phyloP scores from a whole-genome alignment of 2,329 filamentous ascomycete species.

The Talaromyces rugulosus region DNA sequence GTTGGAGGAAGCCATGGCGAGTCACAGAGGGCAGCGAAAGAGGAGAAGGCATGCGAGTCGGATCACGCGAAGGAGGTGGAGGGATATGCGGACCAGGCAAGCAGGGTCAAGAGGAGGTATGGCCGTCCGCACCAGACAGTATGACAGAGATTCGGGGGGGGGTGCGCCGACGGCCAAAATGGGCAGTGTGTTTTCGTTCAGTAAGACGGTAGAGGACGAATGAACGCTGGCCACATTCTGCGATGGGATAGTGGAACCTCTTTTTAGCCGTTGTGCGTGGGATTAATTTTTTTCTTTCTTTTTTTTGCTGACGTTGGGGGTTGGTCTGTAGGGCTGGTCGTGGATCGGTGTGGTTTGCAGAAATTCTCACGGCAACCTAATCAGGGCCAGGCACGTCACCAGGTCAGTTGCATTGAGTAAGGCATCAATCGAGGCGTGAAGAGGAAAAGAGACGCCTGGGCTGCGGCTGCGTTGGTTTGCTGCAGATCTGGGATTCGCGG shows the following conservation, averaged over 20 bases:
- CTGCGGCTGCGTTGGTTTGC: background rate
- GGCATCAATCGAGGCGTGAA: conserved; percentile 1
- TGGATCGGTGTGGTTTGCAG: conserved; percentile 11
- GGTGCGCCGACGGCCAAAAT: conserved; percentile 11
- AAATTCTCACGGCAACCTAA: conserved; percentile 6
- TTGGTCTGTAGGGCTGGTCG: conserved; percentile 11
- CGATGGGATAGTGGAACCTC: background rate
- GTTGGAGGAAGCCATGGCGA: conserved; percentile 16
- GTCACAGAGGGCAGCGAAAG: conserved; percentile 14
- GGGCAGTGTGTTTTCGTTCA: background rate
- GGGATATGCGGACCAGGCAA: conserved; percentile 1
- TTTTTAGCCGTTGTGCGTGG: background rate
- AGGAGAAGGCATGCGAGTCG: conserved; percentile 29
- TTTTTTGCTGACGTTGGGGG: conserved; percentile 2
- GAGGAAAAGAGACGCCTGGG: background rate
- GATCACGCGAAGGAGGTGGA: conserved; percentile 5
- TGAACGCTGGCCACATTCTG: conserved; percentile 16
- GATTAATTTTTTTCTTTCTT: background rate
- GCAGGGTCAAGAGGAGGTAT: conserved; percentile 1
- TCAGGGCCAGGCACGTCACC: conserved; percentile 13
- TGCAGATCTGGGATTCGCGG: background rate
- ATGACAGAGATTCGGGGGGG: background rate
- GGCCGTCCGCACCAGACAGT: conserved; percentile 6
- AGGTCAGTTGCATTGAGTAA: conserved; percentile 10
- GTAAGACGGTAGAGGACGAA: conserved; percentile 8